Evolutionary conservation across 441 rosid species (phyloP).

Genomic region (Populus hybrid): DNA sequence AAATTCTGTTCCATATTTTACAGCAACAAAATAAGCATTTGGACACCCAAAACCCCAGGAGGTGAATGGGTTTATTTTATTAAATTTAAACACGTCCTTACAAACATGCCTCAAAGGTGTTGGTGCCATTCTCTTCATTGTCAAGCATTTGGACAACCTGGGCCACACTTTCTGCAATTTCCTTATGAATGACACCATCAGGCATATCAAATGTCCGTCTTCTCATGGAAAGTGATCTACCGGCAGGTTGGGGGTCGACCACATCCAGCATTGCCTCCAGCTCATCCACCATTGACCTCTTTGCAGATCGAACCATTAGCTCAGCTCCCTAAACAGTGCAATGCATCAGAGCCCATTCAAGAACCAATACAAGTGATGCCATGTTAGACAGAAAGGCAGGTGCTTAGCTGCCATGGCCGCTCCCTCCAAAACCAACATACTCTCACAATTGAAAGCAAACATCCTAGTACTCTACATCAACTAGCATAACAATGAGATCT

Average conservation of each 20-base stretch:
- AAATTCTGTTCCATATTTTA: constrained; percentile 2
- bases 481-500: no score
- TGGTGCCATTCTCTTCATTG: constrained; percentile 30
- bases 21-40: background rate
- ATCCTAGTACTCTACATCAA: no score
- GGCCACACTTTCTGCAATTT: constrained; percentile 78
- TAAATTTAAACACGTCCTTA: background rate
- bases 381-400: background rate
- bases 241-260: constrained; percentile 80
- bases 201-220: constrained; percentile 90
- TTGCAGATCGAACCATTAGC: constrained; percentile 70
- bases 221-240: constrained; percentile 61
- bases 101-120: constrained; percentile 29
- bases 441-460: no score
- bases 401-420: no score
- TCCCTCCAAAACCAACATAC: no score
- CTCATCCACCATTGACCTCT: constrained; percentile 83
- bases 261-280: constrained; percentile 87
- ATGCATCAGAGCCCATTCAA: constrained; percentile 8
- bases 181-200: constrained; percentile 56
- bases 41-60: constrained; percentile 1
- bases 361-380: background rate
- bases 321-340: constrained; percentile 61
- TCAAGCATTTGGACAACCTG: constrained; percentile 78
- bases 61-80: background rate